phyloP scores from a whole-genome alignment of 1,284 basidiomycete species.

The Sporisorium scitamineum region DNA sequence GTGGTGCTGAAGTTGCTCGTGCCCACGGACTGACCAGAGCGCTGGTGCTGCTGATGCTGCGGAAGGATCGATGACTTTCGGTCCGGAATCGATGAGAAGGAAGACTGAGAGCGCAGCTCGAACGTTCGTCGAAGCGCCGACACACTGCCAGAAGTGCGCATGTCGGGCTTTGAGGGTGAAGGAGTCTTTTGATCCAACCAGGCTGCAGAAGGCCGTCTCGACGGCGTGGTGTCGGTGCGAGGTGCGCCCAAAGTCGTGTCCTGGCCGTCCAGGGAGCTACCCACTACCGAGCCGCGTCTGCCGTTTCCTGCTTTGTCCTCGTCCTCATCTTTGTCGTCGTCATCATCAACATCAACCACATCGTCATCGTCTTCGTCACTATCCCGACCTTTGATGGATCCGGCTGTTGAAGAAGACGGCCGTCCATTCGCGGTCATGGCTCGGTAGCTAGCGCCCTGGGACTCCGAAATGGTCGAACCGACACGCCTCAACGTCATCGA shows the following conservation, averaged over 20 bases:
- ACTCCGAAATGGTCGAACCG: slow-evolving; percentile 54
- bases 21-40: slow-evolving; percentile 8
- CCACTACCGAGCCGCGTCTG: slow-evolving; percentile 10
- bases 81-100: slow-evolving; percentile 41
- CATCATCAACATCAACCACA: neutral
- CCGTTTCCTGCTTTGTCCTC: slow-evolving; percentile 5
- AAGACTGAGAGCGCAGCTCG: slow-evolving; percentile 45
- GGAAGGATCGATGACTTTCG: slow-evolving; percentile 38
- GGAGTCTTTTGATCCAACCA: slow-evolving; percentile 14
- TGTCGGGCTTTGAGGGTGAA: slow-evolving; percentile 11
- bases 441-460: slow-evolving; percentile 18
- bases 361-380: slow-evolving; percentile 28
- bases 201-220: slow-evolving; percentile 17
- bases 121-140: slow-evolving; percentile 30
- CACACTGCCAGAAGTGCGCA: slow-evolving; percentile 29
- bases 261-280: slow-evolving; percentile 18
- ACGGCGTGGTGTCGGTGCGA: slow-evolving; percentile 12
- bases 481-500: slow-evolving; percentile 58
- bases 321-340: slow-evolving; percentile 6
- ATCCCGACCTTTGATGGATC: slow-evolving; percentile 20
- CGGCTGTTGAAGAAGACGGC: slow-evolving; percentile 16
- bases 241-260: slow-evolving; percentile 18
- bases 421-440: slow-evolving; percentile 25
- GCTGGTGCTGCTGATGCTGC: slow-evolving; percentile 9
- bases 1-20: slow-evolving; percentile 29